Base-by-base conservation (phyloP, 129 eudicot genomes). In the Rutidosis leptorrhynchoides region DNA sequence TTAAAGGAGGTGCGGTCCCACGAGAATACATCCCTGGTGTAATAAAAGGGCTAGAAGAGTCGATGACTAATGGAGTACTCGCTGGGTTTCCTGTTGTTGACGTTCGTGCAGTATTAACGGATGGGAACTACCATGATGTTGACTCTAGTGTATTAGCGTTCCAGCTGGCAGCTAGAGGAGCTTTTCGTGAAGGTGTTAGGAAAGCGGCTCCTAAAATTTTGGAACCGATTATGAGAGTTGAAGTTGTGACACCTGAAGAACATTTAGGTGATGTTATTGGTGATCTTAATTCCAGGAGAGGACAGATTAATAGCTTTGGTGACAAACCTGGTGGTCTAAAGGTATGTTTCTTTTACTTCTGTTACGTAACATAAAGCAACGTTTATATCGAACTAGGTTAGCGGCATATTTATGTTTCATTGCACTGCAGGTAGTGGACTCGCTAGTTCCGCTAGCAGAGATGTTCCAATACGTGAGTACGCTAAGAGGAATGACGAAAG, bases 231-330 rank as follows among this genome's bases (percentile, higher is more conserved):
- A 94, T 94, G 99, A 89, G 76, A 67, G 97, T 94, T 3, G 99
- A 94, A 72, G 99, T 94, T 55, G 95, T 89, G 22, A 89, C 99
- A 10, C 99, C 99, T 9, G 99, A 94, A 78, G 99, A 94, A 60
- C 97, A 94, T 81, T 81, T 94, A 79, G 97, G 99, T 25, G 97
- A 94, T 81, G 99, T 94, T 21, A 94, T 94, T 64, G 99, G 99
- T 73, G 99, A 89, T 78, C 87, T 94, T 42, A 94, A 94, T 77
- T 89, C 93, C 0, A 84, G 99, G 56, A 89, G 99, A 83, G 99
- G 99, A 14, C 93, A 89, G 83, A 89, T 89, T 75, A 94, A 84
- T 82, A 86, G 79, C 79, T 94, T 94, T 55, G 90, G 92, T 52
- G 97, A 94, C 69, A 94, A 94, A 65, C 96, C 99, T 16, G 99